Evolutionary conservation across 208 protist genomes (phyloP).

Genomic region (Acanthamoeba castellanii): DNA sequence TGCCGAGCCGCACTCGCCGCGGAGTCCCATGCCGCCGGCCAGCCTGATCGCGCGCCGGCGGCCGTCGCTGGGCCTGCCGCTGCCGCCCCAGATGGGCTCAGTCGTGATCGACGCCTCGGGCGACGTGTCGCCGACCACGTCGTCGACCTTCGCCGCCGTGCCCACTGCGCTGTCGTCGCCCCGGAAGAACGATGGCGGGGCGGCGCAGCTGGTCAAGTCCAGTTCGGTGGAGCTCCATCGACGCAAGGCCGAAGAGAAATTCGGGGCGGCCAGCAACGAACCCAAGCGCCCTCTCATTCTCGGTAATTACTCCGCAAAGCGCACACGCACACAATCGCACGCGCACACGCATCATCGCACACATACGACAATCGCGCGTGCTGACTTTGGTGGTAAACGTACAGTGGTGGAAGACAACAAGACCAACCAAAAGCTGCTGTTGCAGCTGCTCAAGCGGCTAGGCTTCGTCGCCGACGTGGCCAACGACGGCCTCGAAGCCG

Average conservation of each 20-base stretch:
- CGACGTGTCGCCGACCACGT: background rate
- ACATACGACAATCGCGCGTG: too few species aligned
- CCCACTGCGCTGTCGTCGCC: too few species aligned
- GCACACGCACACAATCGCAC: background rate
- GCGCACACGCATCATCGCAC: too few species aligned
- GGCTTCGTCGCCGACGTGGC: background rate
- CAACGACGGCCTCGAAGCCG: conserved; percentile 52
- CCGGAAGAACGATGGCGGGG: too few species aligned
- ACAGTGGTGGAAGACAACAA: conserved; percentile 55
- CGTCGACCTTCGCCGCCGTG: background rate
- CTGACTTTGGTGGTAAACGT: too few species aligned
- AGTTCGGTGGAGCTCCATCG: too few species aligned
- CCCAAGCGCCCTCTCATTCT: too few species aligned
- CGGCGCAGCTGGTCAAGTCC: too few species aligned
- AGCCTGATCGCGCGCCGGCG: background rate
- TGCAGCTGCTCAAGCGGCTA: background rate
- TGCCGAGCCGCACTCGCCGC: background rate
- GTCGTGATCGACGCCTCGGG: background rate
- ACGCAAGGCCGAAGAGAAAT: too few species aligned
- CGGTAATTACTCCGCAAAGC: too few species aligned
- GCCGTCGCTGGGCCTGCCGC: background rate
- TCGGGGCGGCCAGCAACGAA: too few species aligned
- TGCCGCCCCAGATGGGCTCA: background rate
- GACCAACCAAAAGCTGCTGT: conserved; percentile 47
- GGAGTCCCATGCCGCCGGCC: background rate